These are phyloP conservation scores for Aspergillus pseudoglaucus DNA, from an alignment of 2,329 filamentous ascomycete species.

Conservation along the genomic window DNA sequence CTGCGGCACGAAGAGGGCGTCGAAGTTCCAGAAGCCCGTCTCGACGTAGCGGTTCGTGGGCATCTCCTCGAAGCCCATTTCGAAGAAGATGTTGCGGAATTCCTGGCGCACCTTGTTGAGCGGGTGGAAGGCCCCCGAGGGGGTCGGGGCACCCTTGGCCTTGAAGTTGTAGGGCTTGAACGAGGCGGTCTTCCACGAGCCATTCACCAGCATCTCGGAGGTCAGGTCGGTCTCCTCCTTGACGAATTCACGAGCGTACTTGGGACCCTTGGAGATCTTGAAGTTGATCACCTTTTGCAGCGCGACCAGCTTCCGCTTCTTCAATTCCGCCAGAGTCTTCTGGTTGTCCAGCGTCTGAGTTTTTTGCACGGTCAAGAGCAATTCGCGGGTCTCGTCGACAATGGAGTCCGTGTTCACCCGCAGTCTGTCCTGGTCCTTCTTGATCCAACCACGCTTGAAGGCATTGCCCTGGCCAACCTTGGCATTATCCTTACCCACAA, in stretches of 20 bases:
- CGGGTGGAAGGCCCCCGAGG: conserved; percentile 46
- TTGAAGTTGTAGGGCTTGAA: conserved; percentile 86
- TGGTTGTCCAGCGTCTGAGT: conserved; percentile 63
- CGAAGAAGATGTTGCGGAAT: conserved; percentile 97
- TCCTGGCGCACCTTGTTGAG: conserved; percentile 93
- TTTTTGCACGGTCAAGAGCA: conserved; percentile 66
- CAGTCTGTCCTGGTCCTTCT: conserved; percentile 55
- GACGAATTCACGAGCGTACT: conserved; percentile 80
- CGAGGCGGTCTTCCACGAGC: conserved; percentile 83
- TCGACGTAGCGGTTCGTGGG: conserved; percentile 89
- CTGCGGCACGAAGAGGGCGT: conserved; percentile 91
- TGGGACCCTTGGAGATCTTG: conserved; percentile 74
- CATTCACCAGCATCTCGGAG: conserved; percentile 78
- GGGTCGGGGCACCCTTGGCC: conserved; percentile 50
- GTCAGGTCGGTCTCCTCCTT: conserved; percentile 96
- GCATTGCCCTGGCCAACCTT: conserved; percentile 86
- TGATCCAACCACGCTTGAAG: conserved; percentile 69
- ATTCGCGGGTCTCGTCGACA: conserved; percentile 68
- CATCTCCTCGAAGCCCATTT: conserved; percentile 99
- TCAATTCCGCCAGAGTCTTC: conserved; percentile 73
- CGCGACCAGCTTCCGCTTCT: conserved; percentile 84
- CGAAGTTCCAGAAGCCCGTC: conserved; percentile 98
- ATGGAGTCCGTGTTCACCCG: conserved; percentile 62
- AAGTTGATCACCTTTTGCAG: conserved; percentile 81
- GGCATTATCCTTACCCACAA: conserved; percentile 42